Evolutionary conservation across 352 stramenopile species (phyloP).

Genomic region (Peronosclerospora sorghi): DNA sequence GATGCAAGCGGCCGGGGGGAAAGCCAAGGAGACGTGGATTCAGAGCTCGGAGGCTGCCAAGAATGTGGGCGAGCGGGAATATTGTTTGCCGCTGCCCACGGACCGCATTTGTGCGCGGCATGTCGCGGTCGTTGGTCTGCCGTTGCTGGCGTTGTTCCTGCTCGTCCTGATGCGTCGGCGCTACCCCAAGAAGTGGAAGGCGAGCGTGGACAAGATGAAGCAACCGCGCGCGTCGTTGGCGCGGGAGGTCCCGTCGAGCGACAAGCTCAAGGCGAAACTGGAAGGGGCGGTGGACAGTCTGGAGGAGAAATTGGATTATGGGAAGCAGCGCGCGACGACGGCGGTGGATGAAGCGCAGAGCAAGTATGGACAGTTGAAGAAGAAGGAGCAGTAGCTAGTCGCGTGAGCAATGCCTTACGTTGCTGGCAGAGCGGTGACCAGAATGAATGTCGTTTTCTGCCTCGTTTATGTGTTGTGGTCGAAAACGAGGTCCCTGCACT

Average conservation of each 20-base stretch:
- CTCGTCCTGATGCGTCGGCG: slow-evolving; percentile 36
- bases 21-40: slow-evolving; percentile 43
- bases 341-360: slow-evolving; percentile 24
- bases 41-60: slow-evolving; percentile 39
- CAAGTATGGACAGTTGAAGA: slow-evolving; percentile 13
- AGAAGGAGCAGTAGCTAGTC: slow-evolving; percentile 26
- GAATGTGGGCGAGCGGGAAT: slow-evolving; percentile 30
- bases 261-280: slow-evolving; percentile 25
- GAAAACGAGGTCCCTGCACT: no score
- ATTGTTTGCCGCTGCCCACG: slow-evolving; percentile 39
- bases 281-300: slow-evolving; percentile 7
- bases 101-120: slow-evolving; percentile 36
- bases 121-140: slow-evolving; percentile 28
- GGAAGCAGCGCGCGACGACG: slow-evolving; percentile 27
- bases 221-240: slow-evolving; percentile 32
- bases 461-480: no score
- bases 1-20: slow-evolving; percentile 21
- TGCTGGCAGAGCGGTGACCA: no score
- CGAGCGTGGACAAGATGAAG: slow-evolving; percentile 38
- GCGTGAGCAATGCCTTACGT: background rate
- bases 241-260: slow-evolving; percentile 22
- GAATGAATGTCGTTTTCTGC: no score
- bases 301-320: slow-evolving; percentile 22
- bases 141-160: slow-evolving; percentile 26
- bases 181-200: slow-evolving; percentile 60